Conservation (phyloP, 352 stramenopile genomes). For the Phytophthora pisi region DNA sequence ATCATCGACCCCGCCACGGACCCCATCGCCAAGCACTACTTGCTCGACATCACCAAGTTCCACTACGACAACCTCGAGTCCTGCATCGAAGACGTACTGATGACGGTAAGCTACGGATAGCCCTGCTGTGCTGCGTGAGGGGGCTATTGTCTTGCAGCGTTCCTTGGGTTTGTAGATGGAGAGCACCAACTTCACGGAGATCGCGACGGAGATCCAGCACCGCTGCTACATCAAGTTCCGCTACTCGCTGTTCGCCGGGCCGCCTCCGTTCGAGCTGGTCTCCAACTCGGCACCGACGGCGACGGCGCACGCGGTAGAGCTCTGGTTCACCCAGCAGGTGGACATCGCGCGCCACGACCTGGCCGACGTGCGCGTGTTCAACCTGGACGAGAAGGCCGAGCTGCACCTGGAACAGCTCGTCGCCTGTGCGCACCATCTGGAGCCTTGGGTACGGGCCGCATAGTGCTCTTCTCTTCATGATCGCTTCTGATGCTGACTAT, state of each 20-base stretch:
- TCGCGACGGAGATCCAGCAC: constrained; percentile 27
- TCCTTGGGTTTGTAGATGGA: constrained; percentile 1
- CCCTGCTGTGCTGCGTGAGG: background rate
- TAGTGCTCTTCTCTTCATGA: too few species aligned
- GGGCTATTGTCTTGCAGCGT: background rate
- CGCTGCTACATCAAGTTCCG: constrained; percentile 59
- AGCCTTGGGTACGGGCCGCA: constrained; percentile 20
- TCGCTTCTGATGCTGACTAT: background rate
- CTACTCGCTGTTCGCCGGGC: constrained; percentile 49
- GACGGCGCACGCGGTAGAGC: constrained; percentile 18
- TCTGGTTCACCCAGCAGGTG: constrained; percentile 42
- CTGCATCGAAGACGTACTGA: constrained; percentile 31
- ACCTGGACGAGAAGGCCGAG: constrained; percentile 18
- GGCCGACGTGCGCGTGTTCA: constrained; percentile 17
- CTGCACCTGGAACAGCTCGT: constrained; percentile 31
- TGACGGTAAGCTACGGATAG: background rate
- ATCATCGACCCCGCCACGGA: constrained; percentile 27
- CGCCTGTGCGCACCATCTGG: constrained; percentile 31
- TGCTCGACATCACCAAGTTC: constrained; percentile 35
- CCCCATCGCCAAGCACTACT: constrained; percentile 14
- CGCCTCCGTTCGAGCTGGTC: constrained; percentile 50
- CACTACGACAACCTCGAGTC: constrained; percentile 42
- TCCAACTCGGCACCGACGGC: constrained; percentile 26
- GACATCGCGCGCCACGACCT: constrained; percentile 29
- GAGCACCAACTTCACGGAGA: constrained; percentile 26